Conservation (phyloP, 1,139 yeast genomes). For the Insectozyma bohioensis region DNA sequence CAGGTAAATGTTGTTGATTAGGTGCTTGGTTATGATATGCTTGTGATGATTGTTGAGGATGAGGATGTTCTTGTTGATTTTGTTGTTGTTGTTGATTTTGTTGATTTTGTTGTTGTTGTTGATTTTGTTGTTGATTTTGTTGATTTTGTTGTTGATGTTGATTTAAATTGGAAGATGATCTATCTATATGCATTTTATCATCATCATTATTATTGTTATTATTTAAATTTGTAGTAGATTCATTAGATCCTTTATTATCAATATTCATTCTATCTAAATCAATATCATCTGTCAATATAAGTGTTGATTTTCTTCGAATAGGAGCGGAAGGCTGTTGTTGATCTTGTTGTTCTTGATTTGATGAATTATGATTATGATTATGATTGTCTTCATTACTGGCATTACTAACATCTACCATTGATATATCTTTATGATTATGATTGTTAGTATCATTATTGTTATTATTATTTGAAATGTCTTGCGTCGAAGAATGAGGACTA, state of each 20-base stretch:
- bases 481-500: too few species aligned
- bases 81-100: slow-evolving; percentile 15
- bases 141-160: slow-evolving; percentile 12
- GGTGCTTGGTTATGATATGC: too few species aligned
- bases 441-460: too few species aligned
- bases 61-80: slow-evolving; percentile 16
- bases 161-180: slow-evolving; percentile 11
- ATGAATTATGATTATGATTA: neutral
- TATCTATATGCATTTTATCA: slow-evolving; percentile 23
- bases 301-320: slow-evolving; percentile 39
- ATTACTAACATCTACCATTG: slow-evolving; percentile 45
- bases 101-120: slow-evolving; percentile 18
- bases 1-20: slow-evolving; percentile 17
- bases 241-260: too few species aligned
- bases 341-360: slow-evolving; percentile 6
- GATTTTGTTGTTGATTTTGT: slow-evolving; percentile 8
- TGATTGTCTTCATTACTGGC: slow-evolving; percentile 9
- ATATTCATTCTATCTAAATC: slow-evolving; percentile 14
- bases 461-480: neutral
- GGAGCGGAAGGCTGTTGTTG: too few species aligned
- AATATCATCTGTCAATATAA: slow-evolving; percentile 41
- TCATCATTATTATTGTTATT: slow-evolving; percentile 17
- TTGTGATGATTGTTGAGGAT: slow-evolving; percentile 12
- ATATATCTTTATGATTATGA: slow-evolving; percentile 36
- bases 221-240: too few species aligned